These are phyloP conservation scores for Fusarium staphyleae DNA, from an alignment of 2,329 filamentous ascomycete genomes.

Conservation along the genomic window DNA sequence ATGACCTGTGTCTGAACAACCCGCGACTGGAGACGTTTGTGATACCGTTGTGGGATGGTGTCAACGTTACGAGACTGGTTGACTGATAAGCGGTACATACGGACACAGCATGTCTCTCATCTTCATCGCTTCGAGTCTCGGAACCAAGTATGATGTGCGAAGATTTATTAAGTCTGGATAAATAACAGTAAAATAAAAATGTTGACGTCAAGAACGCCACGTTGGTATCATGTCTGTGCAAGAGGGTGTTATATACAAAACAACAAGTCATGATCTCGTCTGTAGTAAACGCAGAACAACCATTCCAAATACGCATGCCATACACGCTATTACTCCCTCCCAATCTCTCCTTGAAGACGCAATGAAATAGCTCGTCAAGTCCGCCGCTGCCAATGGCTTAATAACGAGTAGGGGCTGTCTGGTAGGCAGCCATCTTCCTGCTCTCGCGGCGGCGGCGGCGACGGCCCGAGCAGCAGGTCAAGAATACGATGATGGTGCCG, in stretches of 20 bases:
- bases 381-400: constrained; percentile 1
- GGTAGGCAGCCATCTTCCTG: constrained; percentile 41
- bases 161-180: constrained; percentile 6
- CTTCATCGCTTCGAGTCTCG: not conserved
- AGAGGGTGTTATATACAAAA: not conserved
- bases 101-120: not conserved
- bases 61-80: constrained; percentile 49
- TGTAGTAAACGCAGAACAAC: constrained; percentile 11
- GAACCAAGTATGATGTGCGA: not conserved
- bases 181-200: constrained; percentile 7
- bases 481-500: constrained; percentile 63
- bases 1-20: constrained; percentile 44
- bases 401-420: constrained; percentile 28
- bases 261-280: constrained; percentile 27
- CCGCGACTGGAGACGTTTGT: constrained; percentile 51
- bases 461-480: constrained; percentile 66
- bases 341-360: not conserved
- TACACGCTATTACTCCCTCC: constrained; percentile 17
- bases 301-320: not conserved
- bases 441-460: constrained; percentile 42
- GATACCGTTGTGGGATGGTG: constrained; percentile 53
- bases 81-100: constrained; percentile 40
- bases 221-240: constrained; percentile 17
- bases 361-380: not conserved
- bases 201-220: not conserved